phyloP scores from a whole-genome alignment of 441 rosid species.

The Arabidopsis lyrata region DNA sequence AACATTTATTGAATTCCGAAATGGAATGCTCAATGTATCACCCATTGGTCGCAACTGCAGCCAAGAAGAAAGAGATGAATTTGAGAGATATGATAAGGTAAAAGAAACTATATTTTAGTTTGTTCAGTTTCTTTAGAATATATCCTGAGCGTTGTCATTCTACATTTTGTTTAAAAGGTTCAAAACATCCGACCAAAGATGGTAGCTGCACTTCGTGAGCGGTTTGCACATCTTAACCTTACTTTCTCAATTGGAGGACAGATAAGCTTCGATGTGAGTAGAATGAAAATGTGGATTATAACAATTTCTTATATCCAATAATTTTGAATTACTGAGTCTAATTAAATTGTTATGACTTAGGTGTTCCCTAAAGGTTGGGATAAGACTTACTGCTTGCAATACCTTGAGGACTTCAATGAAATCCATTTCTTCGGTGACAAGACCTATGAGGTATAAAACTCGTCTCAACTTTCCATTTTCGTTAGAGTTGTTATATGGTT shows the following conservation, averaged over 20 bases:
- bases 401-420: slow-evolving; percentile 75
- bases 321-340: slow-evolving; percentile 1
- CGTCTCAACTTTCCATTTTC: background rate
- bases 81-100: slow-evolving; percentile 95
- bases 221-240: slow-evolving; percentile 87
- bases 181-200: slow-evolving; percentile 83
- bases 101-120: slow-evolving; percentile 9
- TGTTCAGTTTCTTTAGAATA: slow-evolving; percentile 6
- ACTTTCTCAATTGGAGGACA: slow-evolving; percentile 98
- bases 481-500: background rate
- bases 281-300: slow-evolving; percentile 11
- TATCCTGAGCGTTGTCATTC: slow-evolving; percentile 6
- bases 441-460: slow-evolving; percentile 79
- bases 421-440: slow-evolving; percentile 99
- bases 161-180: slow-evolving; percentile 57
- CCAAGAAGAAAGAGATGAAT: slow-evolving; percentile 99
- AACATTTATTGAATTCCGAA: slow-evolving; percentile 96
- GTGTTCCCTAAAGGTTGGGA: slow-evolving; percentile 99
- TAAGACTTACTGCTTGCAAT: slow-evolving; percentile 95
- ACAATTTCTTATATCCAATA: background rate
- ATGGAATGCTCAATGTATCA: slow-evolving; percentile 96
- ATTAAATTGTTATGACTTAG: slow-evolving; percentile 47
- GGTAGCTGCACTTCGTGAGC: slow-evolving; percentile 85
- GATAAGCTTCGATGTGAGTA: slow-evolving; percentile 94
- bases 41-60: slow-evolving; percentile 99